Evolutionary conservation across 2,329 filamentous ascomycete genomes (phyloP).

Genomic region (Alternaria tenuissima): DNA sequence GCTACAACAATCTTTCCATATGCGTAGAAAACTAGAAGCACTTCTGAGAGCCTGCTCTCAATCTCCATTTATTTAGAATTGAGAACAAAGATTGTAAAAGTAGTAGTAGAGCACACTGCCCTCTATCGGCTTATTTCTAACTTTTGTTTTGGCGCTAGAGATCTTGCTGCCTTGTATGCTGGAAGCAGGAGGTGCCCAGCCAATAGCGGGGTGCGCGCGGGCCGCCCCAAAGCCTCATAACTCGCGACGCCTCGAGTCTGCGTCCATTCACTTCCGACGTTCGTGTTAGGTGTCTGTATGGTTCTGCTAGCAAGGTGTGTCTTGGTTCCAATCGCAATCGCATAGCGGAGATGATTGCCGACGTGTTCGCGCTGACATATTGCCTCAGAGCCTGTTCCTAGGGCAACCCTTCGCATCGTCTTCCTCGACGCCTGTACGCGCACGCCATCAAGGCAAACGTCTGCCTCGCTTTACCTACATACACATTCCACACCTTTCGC

Average conservation of each 20-base stretch:
- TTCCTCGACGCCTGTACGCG: conserved; percentile 13
- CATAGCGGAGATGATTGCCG: background rate
- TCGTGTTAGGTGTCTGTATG: conserved; percentile 18
- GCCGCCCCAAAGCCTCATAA: conserved; percentile 30
- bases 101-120: too few species aligned
- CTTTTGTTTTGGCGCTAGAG: background rate
- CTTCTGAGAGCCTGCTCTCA: too few species aligned
- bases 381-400: conserved; percentile 26
- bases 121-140: too few species aligned
- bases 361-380: conserved; percentile 27
- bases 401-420: conserved; percentile 34
- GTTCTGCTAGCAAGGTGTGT: conserved; percentile 23
- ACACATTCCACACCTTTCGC: background rate
- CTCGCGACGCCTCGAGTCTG: conserved; percentile 26
- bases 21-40: background rate
- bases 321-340: conserved; percentile 17
- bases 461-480: conserved; percentile 23
- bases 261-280: conserved; percentile 23
- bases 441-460: conserved; percentile 26
- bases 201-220: conserved; percentile 17
- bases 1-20: too few species aligned
- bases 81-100: too few species aligned
- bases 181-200: conserved; percentile 1
- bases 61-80: too few species aligned
- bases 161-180: conserved; percentile 1